phyloP scores from a whole-genome alignment of 345 rosid genomes.

The Lepidium didymum region DNA sequence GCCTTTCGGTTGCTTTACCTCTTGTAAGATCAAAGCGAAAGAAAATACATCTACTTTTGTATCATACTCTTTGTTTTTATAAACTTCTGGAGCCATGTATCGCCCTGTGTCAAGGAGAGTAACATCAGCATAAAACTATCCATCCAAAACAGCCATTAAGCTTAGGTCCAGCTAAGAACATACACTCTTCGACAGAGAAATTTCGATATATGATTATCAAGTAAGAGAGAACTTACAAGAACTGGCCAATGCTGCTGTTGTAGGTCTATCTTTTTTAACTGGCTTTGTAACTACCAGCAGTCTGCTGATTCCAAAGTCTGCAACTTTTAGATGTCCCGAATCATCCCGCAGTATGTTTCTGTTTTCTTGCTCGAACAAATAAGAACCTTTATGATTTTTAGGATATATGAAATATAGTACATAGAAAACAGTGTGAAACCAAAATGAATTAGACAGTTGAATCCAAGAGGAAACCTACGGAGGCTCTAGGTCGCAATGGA shows the following conservation, averaged over 20 bases:
- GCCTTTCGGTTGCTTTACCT: constrained; percentile 35
- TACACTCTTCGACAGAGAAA: background rate
- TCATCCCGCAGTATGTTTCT: constrained; percentile 94
- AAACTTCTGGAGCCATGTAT: constrained; percentile 82
- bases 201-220: background rate
- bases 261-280: constrained; percentile 50
- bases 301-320: constrained; percentile 93
- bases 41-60: constrained; percentile 82
- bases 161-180: background rate
- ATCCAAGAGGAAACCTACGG: constrained; percentile 47
- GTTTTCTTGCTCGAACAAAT: constrained; percentile 49
- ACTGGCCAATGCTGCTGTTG: constrained; percentile 41
- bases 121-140: background rate
- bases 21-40: constrained; percentile 76
- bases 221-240: constrained; percentile 47
- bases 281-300: constrained; percentile 50
- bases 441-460: background rate
- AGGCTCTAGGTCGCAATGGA: constrained; percentile 81
- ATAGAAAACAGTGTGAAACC: constrained; percentile 5
- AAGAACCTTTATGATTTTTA: constrained; percentile 27
- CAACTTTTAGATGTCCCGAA: constrained; percentile 92
- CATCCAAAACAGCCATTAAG: background rate
- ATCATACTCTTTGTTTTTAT: constrained; percentile 68
- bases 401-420: constrained; percentile 10
- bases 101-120: constrained; percentile 37